Evolutionary conservation across 495 filamentous ascomycete species (phyloP), one percentile per base, ranked within the genome.

Genomic region (Chaetomium tenue): DNA sequence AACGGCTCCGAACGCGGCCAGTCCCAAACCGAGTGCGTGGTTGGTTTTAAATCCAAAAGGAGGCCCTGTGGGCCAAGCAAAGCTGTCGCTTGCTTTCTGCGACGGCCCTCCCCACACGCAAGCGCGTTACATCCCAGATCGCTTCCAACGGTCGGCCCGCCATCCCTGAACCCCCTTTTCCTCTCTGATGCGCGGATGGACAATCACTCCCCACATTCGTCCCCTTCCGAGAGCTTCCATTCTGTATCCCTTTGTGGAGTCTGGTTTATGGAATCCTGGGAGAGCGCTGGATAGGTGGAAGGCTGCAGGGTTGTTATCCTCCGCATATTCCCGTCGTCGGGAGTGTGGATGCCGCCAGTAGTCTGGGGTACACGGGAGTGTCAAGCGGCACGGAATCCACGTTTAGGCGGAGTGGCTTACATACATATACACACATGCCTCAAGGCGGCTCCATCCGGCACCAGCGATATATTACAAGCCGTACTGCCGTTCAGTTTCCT

Each of bases 381-480:
- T 57, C 52, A 57, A 56, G 61, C 61, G 61, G 52, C 61, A 58
- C 53, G 18, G 53, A 48, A 58, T 63, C 61, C 52, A 51, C 53
- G 42, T 47, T 47, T 44, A 2, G 39, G 50, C 37, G 33, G 33
- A 53, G 33, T 13, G 25, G 39, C 56, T 26, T 26, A 20, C 22
- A 30, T 30, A 30, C 28, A 30, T 30, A 30, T 30, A 30, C 28
- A 30, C 6, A 30, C 28, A 28, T 26, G 40, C 56, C 23, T 30
- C 56, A 18, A 44, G n/a, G 37, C 54, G 37, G 54, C 30, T 42
- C 54, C 54, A 39, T 42, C 30, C 30, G 18, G 30, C n/a, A 47
- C 23, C 15, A 48, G 40, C 33, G 22, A 59, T 47, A 59, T 59
- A 59, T 59, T 59, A 40, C 25, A 15, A 9, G 33, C 6, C 0